Conservation (phyloP, 257 asterid species). For the Solanum lignicaule region DNA sequence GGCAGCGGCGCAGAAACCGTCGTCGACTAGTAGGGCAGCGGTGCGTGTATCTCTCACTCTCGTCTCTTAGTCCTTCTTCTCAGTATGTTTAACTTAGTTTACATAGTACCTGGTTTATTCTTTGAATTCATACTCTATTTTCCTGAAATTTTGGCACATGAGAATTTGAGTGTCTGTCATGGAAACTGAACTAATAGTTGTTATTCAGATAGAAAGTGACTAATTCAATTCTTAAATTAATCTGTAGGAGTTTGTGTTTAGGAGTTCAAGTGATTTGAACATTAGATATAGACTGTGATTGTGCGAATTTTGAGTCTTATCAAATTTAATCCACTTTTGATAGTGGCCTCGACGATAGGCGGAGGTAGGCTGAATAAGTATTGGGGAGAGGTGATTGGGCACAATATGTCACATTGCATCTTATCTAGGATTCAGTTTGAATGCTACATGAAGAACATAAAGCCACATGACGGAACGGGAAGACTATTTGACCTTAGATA, state of each 20-base stretch:
- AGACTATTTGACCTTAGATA: neutral
- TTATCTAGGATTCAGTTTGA: neutral
- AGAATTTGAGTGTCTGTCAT: neutral
- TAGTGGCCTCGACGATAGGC: neutral
- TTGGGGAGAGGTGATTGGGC: neutral
- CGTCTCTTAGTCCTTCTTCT: neutral
- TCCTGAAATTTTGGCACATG: neutral
- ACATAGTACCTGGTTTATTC: neutral
- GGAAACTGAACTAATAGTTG: neutral
- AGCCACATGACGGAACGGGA: neutral
- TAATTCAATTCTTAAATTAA: neutral
- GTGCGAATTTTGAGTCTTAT: neutral
- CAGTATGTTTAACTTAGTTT: neutral
- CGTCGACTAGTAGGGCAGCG: neutral
- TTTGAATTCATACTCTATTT: neutral
- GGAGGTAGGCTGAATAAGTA: neutral
- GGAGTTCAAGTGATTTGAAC: neutral
- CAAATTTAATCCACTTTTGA: neutral
- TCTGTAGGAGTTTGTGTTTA: neutral
- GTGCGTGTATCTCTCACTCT: neutral
- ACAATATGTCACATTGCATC: accelerated
- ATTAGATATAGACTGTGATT: neutral
- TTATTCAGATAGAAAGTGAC: neutral
- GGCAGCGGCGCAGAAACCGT: neutral
- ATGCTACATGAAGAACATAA: neutral